These are phyloP conservation scores for Pneumocystis oryctolagi DNA, from an alignment of 1,139 yeast species.

Conservation along the genomic window DNA sequence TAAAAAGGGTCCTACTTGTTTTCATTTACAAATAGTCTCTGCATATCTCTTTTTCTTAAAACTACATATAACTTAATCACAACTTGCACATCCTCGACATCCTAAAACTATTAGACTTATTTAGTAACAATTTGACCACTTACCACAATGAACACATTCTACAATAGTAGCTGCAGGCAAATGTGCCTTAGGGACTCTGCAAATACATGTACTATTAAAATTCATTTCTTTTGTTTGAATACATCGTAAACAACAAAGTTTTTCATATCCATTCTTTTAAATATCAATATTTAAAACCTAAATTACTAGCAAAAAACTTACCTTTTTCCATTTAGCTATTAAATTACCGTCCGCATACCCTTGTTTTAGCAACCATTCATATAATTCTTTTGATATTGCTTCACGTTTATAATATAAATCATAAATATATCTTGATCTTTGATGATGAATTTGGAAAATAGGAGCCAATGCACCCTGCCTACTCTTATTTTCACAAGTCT, in stretches of 20 bases:
- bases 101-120: not conserved
- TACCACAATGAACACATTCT: constrained; percentile 72
- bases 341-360: constrained; percentile 53
- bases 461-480: constrained; percentile 56
- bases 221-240: constrained; percentile 36
- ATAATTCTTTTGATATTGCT: constrained; percentile 52
- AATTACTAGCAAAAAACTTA: constrained; percentile 16
- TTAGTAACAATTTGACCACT: not conserved
- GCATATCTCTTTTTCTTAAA: not conserved
- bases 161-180: constrained; percentile 26
- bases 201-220: constrained; percentile 47
- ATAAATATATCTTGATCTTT: constrained; percentile 61
- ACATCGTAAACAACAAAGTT: constrained; percentile 70
- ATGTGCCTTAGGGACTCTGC: constrained; percentile 62
- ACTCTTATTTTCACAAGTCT: constrained; percentile 22
- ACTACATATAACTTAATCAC: not conserved
- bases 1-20: not conserved
- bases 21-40: not conserved
- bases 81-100: constrained; percentile 1
- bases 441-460: constrained; percentile 54
- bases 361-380: constrained; percentile 59
- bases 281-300: not conserved
- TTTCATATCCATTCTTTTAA: constrained; percentile 50
- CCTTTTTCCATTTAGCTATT: constrained; percentile 84
- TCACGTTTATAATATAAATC: constrained; percentile 57